Evolutionary conservation across 768 basidiomycete genomes (phyloP), one percentile per base, ranked within the genome.

Genomic region (Boletus speciosus): DNA sequence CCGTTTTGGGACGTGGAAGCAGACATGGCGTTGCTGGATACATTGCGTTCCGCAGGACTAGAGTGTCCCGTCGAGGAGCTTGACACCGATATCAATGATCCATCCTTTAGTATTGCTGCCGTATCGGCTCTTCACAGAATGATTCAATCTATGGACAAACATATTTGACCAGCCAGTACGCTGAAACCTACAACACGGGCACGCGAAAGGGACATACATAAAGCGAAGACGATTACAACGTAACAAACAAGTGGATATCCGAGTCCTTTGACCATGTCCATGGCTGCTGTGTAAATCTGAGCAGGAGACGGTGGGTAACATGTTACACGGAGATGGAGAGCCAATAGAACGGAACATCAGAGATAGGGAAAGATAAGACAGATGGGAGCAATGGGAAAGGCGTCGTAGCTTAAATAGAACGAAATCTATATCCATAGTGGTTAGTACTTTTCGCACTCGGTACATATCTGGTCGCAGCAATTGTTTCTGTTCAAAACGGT

Each of bases 211-310:
- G 42, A 58, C 51, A 61, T n/a, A 50, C 51, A 42, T 45, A 48
- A 43, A 7, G 31, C 9, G 45, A 37, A 47, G 69, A 77, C 69
- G 70, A 74, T 72, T 78, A 79, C 79, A 81, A 75, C 70, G 69
- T 68, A 77, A 73, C 75, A 76, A 78, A 74, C 71, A 73, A 71
- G 65, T 76, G 73, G 73, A 71, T 66, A 72, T 77, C 78, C 76
- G 72, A 70, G 80, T 81, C 79, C 80, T 74, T 79, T 78, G 76
- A 78, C 78, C 72, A 57, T 65, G 69, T 72, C 65, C 73, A 69
- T 60, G 58, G 55, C 56, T 59, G 57, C 62, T 70, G 59, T 67
- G 64, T 63, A 54, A 56, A 49, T 59, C 53, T 62, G 66, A 68
- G 66, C 53, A 51, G 49, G 35, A 65, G 57, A 48, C 68, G 38